A percentile compares a stretch with the other conserved stretches of the same genome.
phyloP scores from a whole-genome alignment of 2,329 filamentous ascomycete species.

The Didymosphaeria variabile region DNA sequence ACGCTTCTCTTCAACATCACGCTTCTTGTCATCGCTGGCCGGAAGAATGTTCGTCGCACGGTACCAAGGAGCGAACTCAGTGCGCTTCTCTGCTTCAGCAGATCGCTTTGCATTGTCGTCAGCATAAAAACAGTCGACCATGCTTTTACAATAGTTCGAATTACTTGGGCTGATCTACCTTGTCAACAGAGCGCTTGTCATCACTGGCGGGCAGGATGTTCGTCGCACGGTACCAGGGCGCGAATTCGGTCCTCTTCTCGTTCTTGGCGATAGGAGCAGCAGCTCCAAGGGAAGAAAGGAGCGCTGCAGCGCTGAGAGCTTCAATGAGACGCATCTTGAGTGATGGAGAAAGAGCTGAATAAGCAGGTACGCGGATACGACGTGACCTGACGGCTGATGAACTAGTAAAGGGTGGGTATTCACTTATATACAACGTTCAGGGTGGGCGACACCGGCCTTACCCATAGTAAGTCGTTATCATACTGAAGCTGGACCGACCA shows the following conservation, averaged over 20 bases:
- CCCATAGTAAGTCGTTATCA: background rate
- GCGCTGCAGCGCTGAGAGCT: constrained; percentile 5
- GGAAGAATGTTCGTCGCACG: constrained; percentile 13
- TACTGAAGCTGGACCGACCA: background rate
- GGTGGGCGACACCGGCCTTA: background rate
- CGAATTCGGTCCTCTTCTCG: constrained; percentile 9
- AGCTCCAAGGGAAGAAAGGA: constrained; percentile 9
- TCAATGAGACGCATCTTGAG: constrained; percentile 13
- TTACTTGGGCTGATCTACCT: background rate
- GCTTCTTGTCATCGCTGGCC: constrained; percentile 12
- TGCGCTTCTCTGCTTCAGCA: constrained; percentile 9
- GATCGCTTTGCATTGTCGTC: background rate
- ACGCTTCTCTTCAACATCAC: constrained; percentile 6
- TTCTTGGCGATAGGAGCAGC: constrained; percentile 10
- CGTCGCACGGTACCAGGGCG: constrained; percentile 12
- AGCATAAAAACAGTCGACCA: no score
- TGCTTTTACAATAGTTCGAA: background rate
- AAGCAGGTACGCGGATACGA: no score
- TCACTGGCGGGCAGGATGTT: constrained; percentile 13
- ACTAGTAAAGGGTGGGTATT: background rate
- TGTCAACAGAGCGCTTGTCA: constrained; percentile 6
- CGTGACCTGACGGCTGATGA: background rate
- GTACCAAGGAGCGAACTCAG: constrained; percentile 2
- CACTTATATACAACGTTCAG: constrained; percentile 2
- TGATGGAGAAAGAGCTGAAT: background rate